Base-by-base conservation (phyloP, 345 rosid genomes). In the Populus nigra region DNA sequence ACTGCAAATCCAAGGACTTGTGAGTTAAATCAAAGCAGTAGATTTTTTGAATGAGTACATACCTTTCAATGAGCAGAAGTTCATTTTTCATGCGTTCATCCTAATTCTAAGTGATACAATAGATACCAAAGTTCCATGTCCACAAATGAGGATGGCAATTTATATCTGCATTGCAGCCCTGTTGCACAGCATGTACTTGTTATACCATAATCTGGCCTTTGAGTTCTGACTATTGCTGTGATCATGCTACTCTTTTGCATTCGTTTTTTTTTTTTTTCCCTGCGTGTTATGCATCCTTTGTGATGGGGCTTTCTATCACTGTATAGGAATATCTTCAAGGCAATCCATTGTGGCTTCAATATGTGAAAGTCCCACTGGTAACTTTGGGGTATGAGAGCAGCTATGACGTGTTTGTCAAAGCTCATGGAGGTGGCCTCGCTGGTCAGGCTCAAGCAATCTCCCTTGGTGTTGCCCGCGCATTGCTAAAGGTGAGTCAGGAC, bases 391-490 rank as follows among this genome's bases (percentile, higher is more conserved):
- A 95, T 53, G 99, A 93, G 80, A 88, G 72, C 53, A 91, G 90
- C 84, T 95, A 91, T 25, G 97, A 95, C 16, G 92, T 95, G 31
- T 92, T 95, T 77, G 96, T 93, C 17, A 95, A 95, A 86, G 98
- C 97, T 17, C 98, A 91, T 69, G 99, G 98, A 2, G 98, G 98
- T 0, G 98, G 98, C 62, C 98, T 95, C 38, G 88, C 96, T 7
- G 99, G 99, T 80, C 98, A 95, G 85, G 98, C 98, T 71, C 99
- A 95, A 84, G 98, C 99, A 1, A 93, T 95, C 76, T 86, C 98
- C 11, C 93, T 90, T 0, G 98, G 97, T 75, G 73, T 95, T 59
- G 99, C 99, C 63, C 96, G 97, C 71, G 98, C 99, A 1, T 80
- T 92, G 82, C 78, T 93, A 5, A 95, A 92, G 88, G 93, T 95